Base-by-base conservation (phyloP, 352 stramenopile species). In the Phytophthora brassicae region DNA sequence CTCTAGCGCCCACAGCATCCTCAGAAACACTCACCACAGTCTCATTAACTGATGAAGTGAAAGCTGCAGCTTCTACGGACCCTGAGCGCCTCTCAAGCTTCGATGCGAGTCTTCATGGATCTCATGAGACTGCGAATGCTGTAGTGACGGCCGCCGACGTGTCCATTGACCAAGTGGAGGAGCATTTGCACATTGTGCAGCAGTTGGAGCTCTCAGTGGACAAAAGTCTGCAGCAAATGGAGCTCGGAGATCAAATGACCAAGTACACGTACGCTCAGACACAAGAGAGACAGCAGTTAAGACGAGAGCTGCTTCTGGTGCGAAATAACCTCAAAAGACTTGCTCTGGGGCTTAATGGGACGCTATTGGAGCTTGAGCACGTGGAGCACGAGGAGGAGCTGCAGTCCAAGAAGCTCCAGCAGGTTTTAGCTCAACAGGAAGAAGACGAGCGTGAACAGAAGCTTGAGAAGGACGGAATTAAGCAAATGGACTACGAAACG, bases 401-500 rank as follows among this genome's bases (percentile, higher is more conserved):
- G 51, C 87, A 93, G 60, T 82, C 80, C n/a, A 86, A 95, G 64
- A 77, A 92, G 45, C 72, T 95, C 11, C 55, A 87, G 44, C 77
- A 88, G 9, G 86, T 95, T 24, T 60, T 95, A 11, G 70, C 84
- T 42, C 78, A 92, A 24, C 82, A 95, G 56, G 77, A 88, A 52
- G 82, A 89, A 49, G 84, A 93, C 20, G 70, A 90, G 33, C 71
- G 90, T 26, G 82, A 92, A 51, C 76, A 93, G 41, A 83, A 91
- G 29, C 76, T 95, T 5, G 79, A 92, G 52, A 80, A 88, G 38
- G 77, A 90, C n/a, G 86, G 82, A 1, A 87, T 89, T 29, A 83
- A 92, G 51, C 75, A 84, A 19, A 72, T 95, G 16, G 86, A 95
- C 56, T 95, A 95, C 41, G 86, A 95, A 62, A 92, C 86, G 11